Conservation (phyloP, 2,329 filamentous ascomycete species). For the Cyphellophora attinorum region DNA sequence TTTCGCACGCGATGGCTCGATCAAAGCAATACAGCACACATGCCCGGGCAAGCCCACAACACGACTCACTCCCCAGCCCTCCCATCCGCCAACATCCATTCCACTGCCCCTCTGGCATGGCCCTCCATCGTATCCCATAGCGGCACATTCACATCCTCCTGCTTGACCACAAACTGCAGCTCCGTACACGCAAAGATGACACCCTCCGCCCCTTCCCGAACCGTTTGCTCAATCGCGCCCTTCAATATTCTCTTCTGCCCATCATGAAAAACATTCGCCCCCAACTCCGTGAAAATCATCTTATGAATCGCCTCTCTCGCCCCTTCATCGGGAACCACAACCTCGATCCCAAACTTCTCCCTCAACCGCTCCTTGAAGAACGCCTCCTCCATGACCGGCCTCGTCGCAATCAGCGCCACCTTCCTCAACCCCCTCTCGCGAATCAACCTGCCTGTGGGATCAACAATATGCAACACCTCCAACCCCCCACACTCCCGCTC, state of each 20-base stretch:
- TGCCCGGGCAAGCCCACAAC: no score
- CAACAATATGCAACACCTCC: slow-evolving; percentile 10
- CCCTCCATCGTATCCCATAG: slow-evolving; percentile 7
- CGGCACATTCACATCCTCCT: slow-evolving; percentile 5
- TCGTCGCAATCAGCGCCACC: slow-evolving; percentile 9
- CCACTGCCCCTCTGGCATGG: slow-evolving; percentile 6
- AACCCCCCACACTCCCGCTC: slow-evolving; percentile 2
- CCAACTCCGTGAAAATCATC: slow-evolving; percentile 7
- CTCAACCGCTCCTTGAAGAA: slow-evolving; percentile 6
- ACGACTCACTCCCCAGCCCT: no score
- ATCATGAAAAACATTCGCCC: not conserved
- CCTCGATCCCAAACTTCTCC: slow-evolving; percentile 7
- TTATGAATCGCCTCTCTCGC: slow-evolving; percentile 1
- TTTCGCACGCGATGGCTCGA: no score
- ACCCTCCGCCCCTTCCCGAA: slow-evolving; percentile 4
- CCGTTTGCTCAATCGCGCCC: not conserved
- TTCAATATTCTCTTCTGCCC: not conserved
- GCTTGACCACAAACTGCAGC: slow-evolving; percentile 6
- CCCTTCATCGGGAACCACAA: slow-evolving; percentile 4
- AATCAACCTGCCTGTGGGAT: slow-evolving; percentile 6
- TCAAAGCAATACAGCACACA: no score
- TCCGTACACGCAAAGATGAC: slow-evolving; percentile 11
- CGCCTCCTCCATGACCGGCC: slow-evolving; percentile 11
- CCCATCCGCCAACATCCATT: slow-evolving; percentile 2
- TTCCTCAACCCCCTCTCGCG: slow-evolving; percentile 1